Conservation (phyloP, 805 yeast species). For the Kuraishia piskuri region DNA sequence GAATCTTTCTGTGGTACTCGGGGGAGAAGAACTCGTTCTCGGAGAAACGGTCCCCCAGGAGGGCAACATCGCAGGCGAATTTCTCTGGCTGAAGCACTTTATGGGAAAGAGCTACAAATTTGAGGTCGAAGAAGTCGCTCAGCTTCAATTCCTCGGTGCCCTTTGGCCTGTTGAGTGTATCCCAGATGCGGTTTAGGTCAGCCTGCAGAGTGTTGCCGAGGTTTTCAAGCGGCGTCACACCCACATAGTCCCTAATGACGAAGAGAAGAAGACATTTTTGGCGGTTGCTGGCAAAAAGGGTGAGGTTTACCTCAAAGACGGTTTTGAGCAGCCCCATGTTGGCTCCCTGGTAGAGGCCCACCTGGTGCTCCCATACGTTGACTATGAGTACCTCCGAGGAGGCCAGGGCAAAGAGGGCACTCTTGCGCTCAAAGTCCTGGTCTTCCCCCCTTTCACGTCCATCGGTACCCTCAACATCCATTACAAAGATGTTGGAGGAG, state of each 20-base stretch:
- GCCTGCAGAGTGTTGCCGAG: constrained; percentile 58
- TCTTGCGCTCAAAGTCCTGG: constrained; percentile 95
- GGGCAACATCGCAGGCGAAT: constrained; percentile 51
- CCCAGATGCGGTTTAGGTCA: constrained; percentile 78
- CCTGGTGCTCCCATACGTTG: constrained; percentile 95
- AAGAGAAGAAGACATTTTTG: constrained; percentile 61
- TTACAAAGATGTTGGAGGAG: constrained; percentile 47
- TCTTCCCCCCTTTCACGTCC: constrained; percentile 98
- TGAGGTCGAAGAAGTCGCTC: constrained; percentile 75
- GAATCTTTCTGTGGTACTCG: constrained; percentile 75
- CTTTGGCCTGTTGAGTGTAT: constrained; percentile 61
- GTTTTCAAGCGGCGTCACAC: constrained; percentile 72
- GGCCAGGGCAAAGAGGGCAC: constrained; percentile 89
- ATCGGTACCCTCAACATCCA: constrained; percentile 99
- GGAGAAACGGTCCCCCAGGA: constrained; percentile 56
- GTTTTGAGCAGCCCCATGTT: constrained; percentile 93
- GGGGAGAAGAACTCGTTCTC: constrained; percentile 45
- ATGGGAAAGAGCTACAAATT: constrained; percentile 77
- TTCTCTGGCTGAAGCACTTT: constrained; percentile 72
- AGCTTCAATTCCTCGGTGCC: constrained; percentile 47
- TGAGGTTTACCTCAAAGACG: constrained; percentile 89
- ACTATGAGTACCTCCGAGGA: constrained; percentile 87
- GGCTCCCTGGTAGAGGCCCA: constrained; percentile 95
- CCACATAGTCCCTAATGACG: constrained; percentile 89
- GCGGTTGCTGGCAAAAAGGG: constrained; percentile 64